Evolutionary conservation across 2,329 filamentous ascomycete species (phyloP).

Genomic region (Ophiocordyceps australis): DNA sequence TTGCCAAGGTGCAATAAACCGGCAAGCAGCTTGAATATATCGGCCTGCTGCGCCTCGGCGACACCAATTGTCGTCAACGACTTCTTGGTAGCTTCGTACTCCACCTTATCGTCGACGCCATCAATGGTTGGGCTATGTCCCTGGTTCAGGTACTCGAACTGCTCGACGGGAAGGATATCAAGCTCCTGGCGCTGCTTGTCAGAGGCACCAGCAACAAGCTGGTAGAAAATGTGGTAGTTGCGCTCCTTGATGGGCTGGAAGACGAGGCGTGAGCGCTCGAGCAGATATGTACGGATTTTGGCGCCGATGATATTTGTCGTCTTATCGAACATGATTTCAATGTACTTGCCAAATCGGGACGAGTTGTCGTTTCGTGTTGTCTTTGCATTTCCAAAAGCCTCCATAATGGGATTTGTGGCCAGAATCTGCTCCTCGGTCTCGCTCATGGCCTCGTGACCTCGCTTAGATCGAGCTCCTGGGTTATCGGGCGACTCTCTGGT

Average conservation of each 20-base stretch:
- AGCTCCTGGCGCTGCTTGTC: conserved; percentile 69
- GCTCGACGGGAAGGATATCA: conserved; percentile 62
- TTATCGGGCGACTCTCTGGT: conserved; percentile 89
- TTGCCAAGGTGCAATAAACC: conserved; percentile 90
- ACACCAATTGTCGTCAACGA: conserved; percentile 85
- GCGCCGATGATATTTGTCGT: conserved; percentile 93
- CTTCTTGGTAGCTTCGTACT: conserved; percentile 75
- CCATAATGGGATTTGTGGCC: conserved; percentile 98
- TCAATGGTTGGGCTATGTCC: conserved; percentile 82
- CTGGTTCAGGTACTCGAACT: conserved; percentile 94
- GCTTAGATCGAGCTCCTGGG: conserved; percentile 57
- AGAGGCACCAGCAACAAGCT: conserved; percentile 81
- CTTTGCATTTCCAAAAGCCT: conserved; percentile 98
- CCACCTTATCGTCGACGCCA: conserved; percentile 86
- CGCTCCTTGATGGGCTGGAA: conserved; percentile 96
- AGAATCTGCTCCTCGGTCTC: conserved; percentile 97
- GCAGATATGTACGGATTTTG: conserved; percentile 87
- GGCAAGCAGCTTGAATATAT: conserved; percentile 81
- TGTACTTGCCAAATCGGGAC: conserved; percentile 97
- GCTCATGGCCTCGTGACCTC: conserved; percentile 69
- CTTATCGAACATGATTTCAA: conserved; percentile 98
- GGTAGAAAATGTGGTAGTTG: conserved; percentile 99
- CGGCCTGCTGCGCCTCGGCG: conserved; percentile 48
- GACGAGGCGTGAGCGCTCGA: conserved; percentile 88
- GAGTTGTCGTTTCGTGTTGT: conserved; percentile 99